Base-by-base conservation (phyloP, 106 monocot genomes). In the Platanthera guangdongensis region DNA sequence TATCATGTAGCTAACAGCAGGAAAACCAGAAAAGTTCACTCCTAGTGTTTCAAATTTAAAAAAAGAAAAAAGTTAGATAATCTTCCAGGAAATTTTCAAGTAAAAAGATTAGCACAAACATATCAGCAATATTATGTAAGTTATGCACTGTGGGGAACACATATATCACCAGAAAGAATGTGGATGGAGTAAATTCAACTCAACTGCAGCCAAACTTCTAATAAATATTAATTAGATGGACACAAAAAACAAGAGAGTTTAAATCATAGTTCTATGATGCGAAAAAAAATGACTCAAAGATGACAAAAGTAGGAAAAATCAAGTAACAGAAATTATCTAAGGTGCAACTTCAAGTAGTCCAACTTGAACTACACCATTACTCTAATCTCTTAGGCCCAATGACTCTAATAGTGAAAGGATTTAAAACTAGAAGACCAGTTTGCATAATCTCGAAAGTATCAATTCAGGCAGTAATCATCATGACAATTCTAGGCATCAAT, bases 1-100 rank as follows among this genome's bases (percentile, higher is more conserved):
- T 52, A 88, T 70, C 57, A 78, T 67, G 86, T 90, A 94, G 73
- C 99, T 88, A 82, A 92, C 80, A 5, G 89, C 88, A 81, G 82
- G 85, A 74, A 77, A 84, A 51, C 88, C 86, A 59, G 89, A 60
- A 80, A 83, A 79, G 52, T 78, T 86, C 59, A 82, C 81, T 79
- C 88, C 89, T 92, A 71, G 46, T 25, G 9, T 60, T 77, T 68
- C 4, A 77, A 65, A 15, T 64, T 55, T 46, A 30, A 52, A 50
- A 46, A 19, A 54, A 22, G 28, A 57, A 47, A 52, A 57, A 77
- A 65, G 67, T 14, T 19, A 77, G 59, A 28, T 28, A 52, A 48
- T 28, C 64, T 32, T 32, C 65, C 11, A 13, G 4, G 28, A 65
- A 65, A 32, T 39, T 12, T 30, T 65, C 11, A 65, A 60, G 19